phyloP scores from a whole-genome alignment of 1,284 basidiomycete genomes.

The Apiotrichum domesticum region DNA sequence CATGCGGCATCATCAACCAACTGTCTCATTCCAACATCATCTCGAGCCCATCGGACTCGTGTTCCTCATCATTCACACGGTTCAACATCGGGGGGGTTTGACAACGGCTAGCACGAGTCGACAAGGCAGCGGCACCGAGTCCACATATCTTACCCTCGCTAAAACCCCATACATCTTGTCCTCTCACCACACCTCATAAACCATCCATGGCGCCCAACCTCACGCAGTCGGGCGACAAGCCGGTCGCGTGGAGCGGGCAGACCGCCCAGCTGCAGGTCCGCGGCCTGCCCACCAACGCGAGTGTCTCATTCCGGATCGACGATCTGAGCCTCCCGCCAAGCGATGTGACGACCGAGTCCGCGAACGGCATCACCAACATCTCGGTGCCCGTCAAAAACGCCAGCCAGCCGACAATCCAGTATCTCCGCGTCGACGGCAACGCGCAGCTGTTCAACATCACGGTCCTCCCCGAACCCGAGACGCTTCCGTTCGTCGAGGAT shows the following conservation, averaged over 20 bases:
- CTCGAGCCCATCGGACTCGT: no score
- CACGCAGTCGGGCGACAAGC: neutral
- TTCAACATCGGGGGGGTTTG: no score
- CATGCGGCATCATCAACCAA: no score
- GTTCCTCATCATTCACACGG: no score
- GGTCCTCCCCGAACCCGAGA: neutral
- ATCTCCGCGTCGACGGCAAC: neutral
- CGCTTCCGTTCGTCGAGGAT: neutral
- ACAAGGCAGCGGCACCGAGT: no score
- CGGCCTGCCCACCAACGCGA: neutral
- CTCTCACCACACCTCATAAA: no score
- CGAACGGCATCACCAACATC: neutral
- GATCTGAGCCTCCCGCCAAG: neutral
- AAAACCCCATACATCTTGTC: no score
- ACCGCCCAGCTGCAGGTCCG: neutral
- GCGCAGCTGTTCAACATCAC: conserved; percentile 1
- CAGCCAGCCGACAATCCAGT: neutral
- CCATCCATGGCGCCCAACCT: no score
- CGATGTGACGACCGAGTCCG: neutral
- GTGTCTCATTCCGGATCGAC: neutral
- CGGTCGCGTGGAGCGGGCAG: neutral
- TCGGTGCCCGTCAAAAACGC: neutral
- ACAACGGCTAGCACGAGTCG: no score
- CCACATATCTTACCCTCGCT: no score
- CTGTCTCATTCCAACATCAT: no score